Evolutionary conservation across 345 rosid genomes (phyloP), one percentile per base, ranked within the genome.

Genomic region (Lagerstroemia speciosa): DNA sequence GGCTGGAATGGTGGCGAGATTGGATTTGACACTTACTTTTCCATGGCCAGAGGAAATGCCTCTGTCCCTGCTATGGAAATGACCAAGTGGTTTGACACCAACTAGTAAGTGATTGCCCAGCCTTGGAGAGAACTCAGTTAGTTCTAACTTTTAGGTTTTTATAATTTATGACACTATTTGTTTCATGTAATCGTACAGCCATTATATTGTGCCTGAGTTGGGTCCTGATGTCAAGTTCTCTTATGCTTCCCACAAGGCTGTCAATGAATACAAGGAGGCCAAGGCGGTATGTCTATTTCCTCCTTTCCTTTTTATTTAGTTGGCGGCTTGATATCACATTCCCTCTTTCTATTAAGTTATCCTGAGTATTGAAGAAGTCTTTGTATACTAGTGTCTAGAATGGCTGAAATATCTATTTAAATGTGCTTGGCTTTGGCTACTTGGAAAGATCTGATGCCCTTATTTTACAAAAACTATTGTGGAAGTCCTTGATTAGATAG

Each of bases 11-110:
- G 86, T 71, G 97, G 95, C 2, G 96, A 93, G 92, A 93, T 93
- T 9, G 97, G 89, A 12, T 84, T 89, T 0, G 90, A 86, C 69
- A 77, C 80, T 61, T 94, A 83, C 86, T 93, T 93, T 81, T 93
- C 98, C 36, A 91, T 93, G 98, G 98, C 97, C 68, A 89, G 98
- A 81, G 98, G 98, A 53, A 93, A 91, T 67, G 96, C 97, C 77
- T 73, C 91, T 62, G 92, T 89, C 7, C 99, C 99, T 1, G 99
- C 99, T 45, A 94, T 94, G 99, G 99, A 94, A 74, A 94, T 94
- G 99, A 94, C 97, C 82, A 94, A 94, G 92, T 94, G 99, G 99
- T 91, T 94, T 65, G 99, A 94, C 86, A 94, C 99, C 81, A 94
- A 94, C 93, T 93, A 93, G 98, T 93, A 79, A 87, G 98, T 91